A percentile compares a stretch with the other conserved stretches of the same genome.
These are phyloP conservation scores for Annulohypoxylon maeteangense DNA, from an alignment of 495 filamentous ascomycete genomes.

Conservation along the genomic window DNA sequence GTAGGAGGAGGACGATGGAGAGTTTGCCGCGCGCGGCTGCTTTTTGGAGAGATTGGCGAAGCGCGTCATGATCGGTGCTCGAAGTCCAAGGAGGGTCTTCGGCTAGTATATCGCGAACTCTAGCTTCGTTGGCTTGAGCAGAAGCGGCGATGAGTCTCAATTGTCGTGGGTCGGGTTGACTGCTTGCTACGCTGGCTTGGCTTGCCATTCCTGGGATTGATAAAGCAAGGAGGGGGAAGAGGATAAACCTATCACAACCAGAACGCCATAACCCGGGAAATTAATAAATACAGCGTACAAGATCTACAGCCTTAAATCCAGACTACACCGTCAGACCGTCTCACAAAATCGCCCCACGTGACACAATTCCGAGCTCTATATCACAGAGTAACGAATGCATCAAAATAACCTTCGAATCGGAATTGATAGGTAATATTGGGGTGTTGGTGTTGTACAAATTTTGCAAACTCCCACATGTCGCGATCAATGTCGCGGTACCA, in stretches of 20 bases:
- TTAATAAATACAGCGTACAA: conserved; percentile 16
- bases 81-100: conserved; percentile 48
- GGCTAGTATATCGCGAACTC: conserved; percentile 46
- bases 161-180: conserved; percentile 49
- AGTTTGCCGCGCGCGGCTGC: conserved; percentile 67
- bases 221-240: background rate
- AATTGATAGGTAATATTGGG: background rate
- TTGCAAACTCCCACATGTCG: background rate
- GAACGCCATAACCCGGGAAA: conserved; percentile 23
- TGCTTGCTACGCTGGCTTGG: conserved; percentile 49
- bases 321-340: background rate
- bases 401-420: conserved; percentile 1
- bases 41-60: conserved; percentile 62
- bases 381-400: background rate
- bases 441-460: background rate
- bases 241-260: conserved; percentile 18
- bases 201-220: conserved; percentile 41
- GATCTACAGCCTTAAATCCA: conserved; percentile 22
- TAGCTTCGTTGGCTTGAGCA: conserved; percentile 49
- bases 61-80: conserved; percentile 44
- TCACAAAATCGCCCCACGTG: conserved; percentile 1
- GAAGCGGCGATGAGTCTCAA: conserved; percentile 48
- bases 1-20: conserved; percentile 61
- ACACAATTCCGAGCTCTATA: background rate
- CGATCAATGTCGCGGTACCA: conserved; percentile 14